These are phyloP conservation scores for Epichloe amarillans DNA, from an alignment of 2,329 filamentous ascomycete species.

Conservation along the genomic window DNA sequence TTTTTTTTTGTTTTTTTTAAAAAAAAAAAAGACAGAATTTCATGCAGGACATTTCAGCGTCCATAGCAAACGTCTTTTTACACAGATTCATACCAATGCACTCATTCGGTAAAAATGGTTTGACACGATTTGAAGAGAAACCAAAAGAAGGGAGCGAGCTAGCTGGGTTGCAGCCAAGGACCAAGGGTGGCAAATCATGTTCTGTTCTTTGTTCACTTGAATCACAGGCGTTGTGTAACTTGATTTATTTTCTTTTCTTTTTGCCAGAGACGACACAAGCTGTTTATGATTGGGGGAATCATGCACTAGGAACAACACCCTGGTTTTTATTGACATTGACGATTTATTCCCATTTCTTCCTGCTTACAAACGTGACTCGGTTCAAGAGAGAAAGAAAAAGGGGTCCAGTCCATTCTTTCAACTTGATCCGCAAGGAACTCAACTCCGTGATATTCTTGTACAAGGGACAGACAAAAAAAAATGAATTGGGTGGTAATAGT, in stretches of 20 bases:
- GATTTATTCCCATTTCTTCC: neutral
- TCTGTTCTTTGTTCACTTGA: neutral
- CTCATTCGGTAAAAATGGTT: no score
- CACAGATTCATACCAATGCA: no score
- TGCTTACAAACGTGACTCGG: neutral
- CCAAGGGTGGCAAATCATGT: neutral
- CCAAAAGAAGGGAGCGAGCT: no score
- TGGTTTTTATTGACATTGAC: neutral
- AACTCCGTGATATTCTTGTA: neutral
- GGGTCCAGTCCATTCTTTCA: neutral
- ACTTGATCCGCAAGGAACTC: neutral
- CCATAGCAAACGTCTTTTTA: no score
- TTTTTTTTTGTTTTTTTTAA: no score
- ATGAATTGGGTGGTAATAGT: no score
- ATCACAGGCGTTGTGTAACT: neutral
- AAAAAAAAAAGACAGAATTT: no score
- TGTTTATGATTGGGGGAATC: neutral
- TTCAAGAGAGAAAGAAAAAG: neutral
- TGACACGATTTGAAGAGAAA: no score
- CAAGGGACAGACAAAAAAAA: neutral
- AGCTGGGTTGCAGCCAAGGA: no score
- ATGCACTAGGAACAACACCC: neutral
- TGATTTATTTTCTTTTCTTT: neutral
- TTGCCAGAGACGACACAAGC: neutral
- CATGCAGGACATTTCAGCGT: no score